Evolutionary conservation across 805 yeast species (phyloP), one percentile per base, ranked within the genome.

Genomic region (Metschnikowia lunata): DNA sequence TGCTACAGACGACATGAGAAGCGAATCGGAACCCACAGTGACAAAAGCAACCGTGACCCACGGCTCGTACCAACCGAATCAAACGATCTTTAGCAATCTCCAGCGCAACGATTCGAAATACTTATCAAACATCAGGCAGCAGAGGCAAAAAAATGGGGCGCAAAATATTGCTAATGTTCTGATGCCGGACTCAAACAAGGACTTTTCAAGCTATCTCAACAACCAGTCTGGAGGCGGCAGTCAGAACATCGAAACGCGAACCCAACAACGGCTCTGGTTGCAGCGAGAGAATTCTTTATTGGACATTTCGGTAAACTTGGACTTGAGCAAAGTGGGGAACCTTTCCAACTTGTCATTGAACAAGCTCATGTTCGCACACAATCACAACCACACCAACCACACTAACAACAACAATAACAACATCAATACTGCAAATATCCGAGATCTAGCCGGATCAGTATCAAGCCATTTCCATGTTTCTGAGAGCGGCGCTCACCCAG

Each of bases 261-360:
- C 95, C 0, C 96, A 88, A 58, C 93, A 85, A 58, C 76, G 82
- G 49, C 72, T 88, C 40, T 87, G 95, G 95, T 67, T 88, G 30
- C 95, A 85, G 60, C 71, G 91, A 51, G 91, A 85, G 52, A 83
- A 79, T 54, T 80, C 87, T 2, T 66, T 84, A 34, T 67, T 83
- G 65, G 90, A 83, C 58, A 62, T 82, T 41, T 67, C 66, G 3
- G 40, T 51, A 6, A 57, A 58, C 30, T 30, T 57, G 39, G 74
- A 68, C 47, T 47, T 63, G 9, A 51, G 50, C 34, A 60, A 60
- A 30, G 46, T 62, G 35, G 56, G 63, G 15, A 70, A 69, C 49
- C 61, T 71, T 28, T 71, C 75, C 14, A 67, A 61, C 39, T 48
- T 70, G 35, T 67, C 74, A 30, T 57, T 66, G 43, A 67, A 60